Percentiles rank a stretch among this genome's conserved stretches.
Evolutionary conservation across 805 yeast genomes (phyloP).

Genomic region (Saccharomycopsis capsularis): DNA sequence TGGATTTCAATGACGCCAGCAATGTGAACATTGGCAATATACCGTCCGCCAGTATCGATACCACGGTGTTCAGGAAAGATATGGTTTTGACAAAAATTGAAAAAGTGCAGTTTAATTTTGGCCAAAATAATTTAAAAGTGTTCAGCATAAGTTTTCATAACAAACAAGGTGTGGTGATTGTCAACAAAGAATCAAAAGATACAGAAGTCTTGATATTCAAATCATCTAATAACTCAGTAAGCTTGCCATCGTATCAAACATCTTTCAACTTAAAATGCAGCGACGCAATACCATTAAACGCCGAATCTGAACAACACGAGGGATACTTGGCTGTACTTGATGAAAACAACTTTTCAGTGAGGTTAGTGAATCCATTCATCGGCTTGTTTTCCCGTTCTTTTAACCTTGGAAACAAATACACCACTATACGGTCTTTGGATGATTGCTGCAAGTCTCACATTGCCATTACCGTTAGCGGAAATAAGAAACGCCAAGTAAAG

Average conservation of each 20-base stretch:
- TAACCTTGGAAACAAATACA: conserved; percentile 24
- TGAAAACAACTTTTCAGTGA: conserved; percentile 29
- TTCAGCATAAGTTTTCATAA: conserved; percentile 39
- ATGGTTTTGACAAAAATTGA: conserved; percentile 60
- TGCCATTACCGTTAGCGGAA: conserved; percentile 23
- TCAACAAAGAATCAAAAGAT: conserved; percentile 36
- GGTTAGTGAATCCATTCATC: conserved; percentile 52
- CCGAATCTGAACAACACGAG: conserved; percentile 27
- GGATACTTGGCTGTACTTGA: conserved; percentile 42
- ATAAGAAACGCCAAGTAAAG: conserved; percentile 27
- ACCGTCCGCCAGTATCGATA: neutral
- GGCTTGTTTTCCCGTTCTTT: conserved; percentile 29
- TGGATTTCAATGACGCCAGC: conserved; percentile 24
- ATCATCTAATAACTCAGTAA: conserved; percentile 26
- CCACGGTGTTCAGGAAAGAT: conserved; percentile 43
- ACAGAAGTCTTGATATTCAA: conserved; percentile 47
- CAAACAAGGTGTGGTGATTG: conserved; percentile 56
- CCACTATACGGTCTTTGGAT: conserved; percentile 24
- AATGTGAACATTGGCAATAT: neutral
- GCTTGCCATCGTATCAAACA: conserved; percentile 31
- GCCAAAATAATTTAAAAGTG: conserved; percentile 30
- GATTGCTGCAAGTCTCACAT: conserved; percentile 25
- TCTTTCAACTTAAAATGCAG: conserved; percentile 29
- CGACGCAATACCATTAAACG: conserved; percentile 37
- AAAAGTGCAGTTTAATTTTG: conserved; percentile 29